Base-by-base conservation (phyloP, 805 yeast species). In the Lipomyces spencermartinsiae region DNA sequence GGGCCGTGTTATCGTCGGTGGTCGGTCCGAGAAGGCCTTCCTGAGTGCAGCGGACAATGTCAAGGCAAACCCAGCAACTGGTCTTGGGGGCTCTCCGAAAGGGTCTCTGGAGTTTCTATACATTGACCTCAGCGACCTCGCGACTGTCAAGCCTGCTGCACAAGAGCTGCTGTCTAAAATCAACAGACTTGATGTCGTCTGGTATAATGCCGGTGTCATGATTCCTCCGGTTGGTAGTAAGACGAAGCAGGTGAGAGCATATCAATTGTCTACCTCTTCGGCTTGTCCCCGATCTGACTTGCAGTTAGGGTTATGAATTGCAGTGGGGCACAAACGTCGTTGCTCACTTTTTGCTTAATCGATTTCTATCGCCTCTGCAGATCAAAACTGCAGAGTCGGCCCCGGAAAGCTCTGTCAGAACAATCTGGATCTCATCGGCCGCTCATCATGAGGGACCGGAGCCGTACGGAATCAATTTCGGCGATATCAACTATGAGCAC, bases 181-280 rank as follows among this genome's bases (percentile, higher is more conserved):
- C 34, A 65, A 71, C 5, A 69, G 73, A 7, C 66, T 83, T 37
- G 78, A 83, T 62, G 75, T 79, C 2, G 74, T 80, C 22, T 73
- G 83, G 16, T 79, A 80, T 68, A 83, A 82, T 71, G 84, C 84
- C 14, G 83, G 83, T 55, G 78, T 83, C 1, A 79, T 80, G 81
- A 62, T 66, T 9, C 71, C 19, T 7, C 14, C 57, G 16, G 35
- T 16, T 14, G 19, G n/a, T 16, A 43, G 78, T 7, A 63, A 62
- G 34, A 79, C 86, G 4, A 65, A 73, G 12, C 86, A 84, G 64
- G 53, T 6, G 49, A 39, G 12, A 2, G 49, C 49, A 14, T 39
- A 2, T 12, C 12, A 14, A 12, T 12, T 25, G 29, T 25, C 29
- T 2, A 2, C 29, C 29, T 1, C 29, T 25, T 25, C 1, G 12